Percentiles rank a stretch among this genome's conserved stretches.
Conservation (phyloP, 164 flowering plant genomes). For the Magnolia changhungtana region DNA sequence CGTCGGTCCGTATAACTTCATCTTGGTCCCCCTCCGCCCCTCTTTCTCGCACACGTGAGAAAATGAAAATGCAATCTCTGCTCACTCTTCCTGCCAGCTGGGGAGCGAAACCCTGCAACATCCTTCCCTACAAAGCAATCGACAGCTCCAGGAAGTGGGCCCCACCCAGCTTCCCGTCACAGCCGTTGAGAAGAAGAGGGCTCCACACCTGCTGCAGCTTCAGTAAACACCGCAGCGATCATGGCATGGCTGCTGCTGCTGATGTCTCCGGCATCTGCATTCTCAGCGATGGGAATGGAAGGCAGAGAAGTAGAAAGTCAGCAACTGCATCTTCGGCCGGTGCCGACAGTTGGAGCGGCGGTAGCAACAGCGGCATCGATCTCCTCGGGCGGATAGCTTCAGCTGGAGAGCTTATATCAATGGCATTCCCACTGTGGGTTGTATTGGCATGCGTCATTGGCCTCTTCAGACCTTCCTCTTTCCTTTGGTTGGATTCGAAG, state of each 20-base stretch:
- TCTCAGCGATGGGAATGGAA: background rate
- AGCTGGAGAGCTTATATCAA: slow-evolving; percentile 43
- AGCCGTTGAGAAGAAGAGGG: background rate
- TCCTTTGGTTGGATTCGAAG: slow-evolving; percentile 53
- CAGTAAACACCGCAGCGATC: too few relatives aligned
- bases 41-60: background rate
- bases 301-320: background rate
- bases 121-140: background rate
- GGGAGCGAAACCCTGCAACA: background rate
- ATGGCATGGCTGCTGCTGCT: background rate
- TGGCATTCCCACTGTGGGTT: slow-evolving; percentile 81
- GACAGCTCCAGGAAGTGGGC: background rate
- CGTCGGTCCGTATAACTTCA: too few relatives aligned
- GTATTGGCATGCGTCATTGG: slow-evolving; percentile 69
- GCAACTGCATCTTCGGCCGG: background rate
- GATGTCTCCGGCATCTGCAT: background rate
- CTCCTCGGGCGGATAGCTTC: background rate
- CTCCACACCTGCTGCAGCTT: background rate
- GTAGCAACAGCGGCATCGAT: background rate
- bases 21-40: too few relatives aligned
- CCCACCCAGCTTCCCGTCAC: background rate
- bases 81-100: background rate
- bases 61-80: background rate
- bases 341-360: background rate
- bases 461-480: slow-evolving; percentile 53